Evolutionary conservation across 768 basidiomycete species (phyloP), one percentile per base, ranked within the genome.

Genomic region (Boletus fagicola): DNA sequence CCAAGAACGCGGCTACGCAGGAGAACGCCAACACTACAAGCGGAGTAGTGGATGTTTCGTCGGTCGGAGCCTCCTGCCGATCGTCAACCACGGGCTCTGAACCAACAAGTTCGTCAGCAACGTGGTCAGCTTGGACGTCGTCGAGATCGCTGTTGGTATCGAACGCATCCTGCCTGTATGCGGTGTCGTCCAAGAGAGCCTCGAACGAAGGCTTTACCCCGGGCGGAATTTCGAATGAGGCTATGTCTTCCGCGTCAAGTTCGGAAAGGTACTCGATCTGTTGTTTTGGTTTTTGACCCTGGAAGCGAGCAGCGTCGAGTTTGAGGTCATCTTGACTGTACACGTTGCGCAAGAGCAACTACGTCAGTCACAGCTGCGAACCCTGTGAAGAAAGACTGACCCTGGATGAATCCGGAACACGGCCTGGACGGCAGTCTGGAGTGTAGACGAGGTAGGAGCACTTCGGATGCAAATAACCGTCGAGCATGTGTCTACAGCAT

Each of bases 381-480:
- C 49, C n/a, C 31, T 48, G 45, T 26, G 58, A 56, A 58, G 47
- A n/a, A 67, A 70, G 42, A 69, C 69, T 42, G 58, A 78, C 78
- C 73, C 71, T 53, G 74, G 62, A 61, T 69, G 68, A 35, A 72
- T 65, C 57, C 68, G 66, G 53, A 79, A 74, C 38, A 72, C 59
- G 35, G 74, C 68, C 62, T 78, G 78, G 48, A 73, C 62, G 22
- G 66, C 56, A 22, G 67, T 62, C 59, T 68, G 74, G 36, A 76
- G 54, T n/a, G 67, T 62, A 50, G 67, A 58, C 12, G 56, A 38
- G 5, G 51, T 31, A 31, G 49, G 38, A 24, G 40, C 56, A 43
- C 68, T 63, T 49, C 18, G 15, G 47, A 56, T 54, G 38, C 30
- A 57, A 57, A 60, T 51, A 49, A 6, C 52, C 55, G 54, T 63